phyloP scores from a whole-genome alignment of 2,329 filamentous ascomycete species.

The Teratosphaeria pseudoeucalypti region DNA sequence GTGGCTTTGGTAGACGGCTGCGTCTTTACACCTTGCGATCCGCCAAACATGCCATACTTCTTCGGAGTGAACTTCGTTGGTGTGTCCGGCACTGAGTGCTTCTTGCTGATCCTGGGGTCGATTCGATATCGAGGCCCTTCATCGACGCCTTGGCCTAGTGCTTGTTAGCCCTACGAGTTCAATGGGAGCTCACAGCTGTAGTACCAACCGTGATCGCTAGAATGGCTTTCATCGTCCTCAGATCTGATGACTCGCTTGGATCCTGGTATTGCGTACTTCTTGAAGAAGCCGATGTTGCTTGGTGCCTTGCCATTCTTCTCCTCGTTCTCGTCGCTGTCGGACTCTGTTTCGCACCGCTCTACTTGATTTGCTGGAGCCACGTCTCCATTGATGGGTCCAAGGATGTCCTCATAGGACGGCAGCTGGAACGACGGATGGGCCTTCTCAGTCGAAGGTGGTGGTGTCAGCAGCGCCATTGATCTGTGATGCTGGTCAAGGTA shows the following conservation, averaged over 20 bases:
- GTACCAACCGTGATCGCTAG: neutral
- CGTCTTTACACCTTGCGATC: neutral
- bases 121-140: neutral
- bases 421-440: neutral
- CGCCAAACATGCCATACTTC: conserved; percentile 9
- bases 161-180: neutral
- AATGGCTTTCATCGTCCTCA: neutral
- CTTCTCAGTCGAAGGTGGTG: neutral
- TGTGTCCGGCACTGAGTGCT: conserved; percentile 4
- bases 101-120: conserved; percentile 7
- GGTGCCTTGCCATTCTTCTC: conserved; percentile 3
- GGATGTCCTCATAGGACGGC: conserved; percentile 17
- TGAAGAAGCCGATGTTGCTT: neutral
- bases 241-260: neutral
- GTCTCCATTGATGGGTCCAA: conserved; percentile 8
- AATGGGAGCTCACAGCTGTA: neutral
- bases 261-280: neutral
- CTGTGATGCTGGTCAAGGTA: neutral
- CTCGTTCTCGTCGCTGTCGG: conserved; percentile 10
- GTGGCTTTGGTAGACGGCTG: neutral
- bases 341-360: conserved; percentile 16
- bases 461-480: neutral
- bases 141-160: neutral
- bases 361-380: conserved; percentile 8
- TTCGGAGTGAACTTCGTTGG: conserved; percentile 6